These are phyloP conservation scores for Lachnellula suecica DNA, from an alignment of 2,329 filamentous ascomycete genomes.

Conservation along the genomic window DNA sequence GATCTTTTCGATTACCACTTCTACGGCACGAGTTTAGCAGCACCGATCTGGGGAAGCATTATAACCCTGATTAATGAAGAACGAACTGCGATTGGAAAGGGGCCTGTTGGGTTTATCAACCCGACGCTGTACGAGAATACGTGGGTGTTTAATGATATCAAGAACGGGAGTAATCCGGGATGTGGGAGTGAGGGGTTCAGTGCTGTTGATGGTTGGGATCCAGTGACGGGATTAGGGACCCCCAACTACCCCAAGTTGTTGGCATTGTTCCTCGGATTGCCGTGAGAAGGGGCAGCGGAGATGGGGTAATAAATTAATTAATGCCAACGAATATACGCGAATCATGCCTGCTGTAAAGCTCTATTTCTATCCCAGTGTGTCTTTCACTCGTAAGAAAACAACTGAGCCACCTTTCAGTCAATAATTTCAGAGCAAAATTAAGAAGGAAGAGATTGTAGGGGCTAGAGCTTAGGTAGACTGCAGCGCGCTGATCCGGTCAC, in stretches of 20 bases:
- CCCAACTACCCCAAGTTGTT: slow-evolving; percentile 26
- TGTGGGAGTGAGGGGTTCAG: slow-evolving; percentile 33
- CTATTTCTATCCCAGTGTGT: no score
- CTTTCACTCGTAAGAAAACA: not conserved
- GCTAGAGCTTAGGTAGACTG: no score
- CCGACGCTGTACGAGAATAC: slow-evolving; percentile 30
- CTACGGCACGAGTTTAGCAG: slow-evolving; percentile 49
- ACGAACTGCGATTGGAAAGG: slow-evolving; percentile 33
- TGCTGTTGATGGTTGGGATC: slow-evolving; percentile 34
- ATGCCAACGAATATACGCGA: not conserved
- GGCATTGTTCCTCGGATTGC: slow-evolving; percentile 22
- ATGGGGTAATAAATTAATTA: not conserved
- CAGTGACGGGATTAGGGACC: slow-evolving; percentile 34
- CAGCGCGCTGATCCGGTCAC: no score
- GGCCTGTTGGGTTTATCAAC: slow-evolving; percentile 40
- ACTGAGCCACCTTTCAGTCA: not conserved
- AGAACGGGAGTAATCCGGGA: slow-evolving; percentile 32
- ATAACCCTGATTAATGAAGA: slow-evolving; percentile 44
- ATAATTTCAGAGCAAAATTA: no score
- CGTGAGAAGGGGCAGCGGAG: not conserved
- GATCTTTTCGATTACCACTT: slow-evolving; percentile 41
- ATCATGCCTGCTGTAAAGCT: no score
- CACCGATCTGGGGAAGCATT: slow-evolving; percentile 40
- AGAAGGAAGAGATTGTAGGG: no score
- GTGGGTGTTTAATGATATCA: slow-evolving; percentile 33